Base-by-base conservation (phyloP, 1,284 basidiomycete genomes). In the Anthracocystis walkeri region DNA sequence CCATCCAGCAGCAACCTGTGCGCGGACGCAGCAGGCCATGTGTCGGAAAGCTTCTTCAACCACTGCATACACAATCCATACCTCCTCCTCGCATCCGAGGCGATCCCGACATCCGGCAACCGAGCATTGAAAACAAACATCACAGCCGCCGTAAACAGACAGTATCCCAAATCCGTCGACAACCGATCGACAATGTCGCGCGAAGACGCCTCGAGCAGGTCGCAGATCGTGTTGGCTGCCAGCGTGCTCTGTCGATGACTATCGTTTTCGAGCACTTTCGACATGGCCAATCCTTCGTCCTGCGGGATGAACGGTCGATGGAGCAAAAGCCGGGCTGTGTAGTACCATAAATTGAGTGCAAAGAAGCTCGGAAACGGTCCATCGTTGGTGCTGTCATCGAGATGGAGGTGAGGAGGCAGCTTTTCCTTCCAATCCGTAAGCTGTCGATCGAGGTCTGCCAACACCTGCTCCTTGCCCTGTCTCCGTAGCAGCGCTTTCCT, bases 291-390 rank as follows among this genome's bases (percentile, higher is more conserved):
- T 1, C 76, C 80, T 45, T 79, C 77, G 10, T 81, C 75, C 44
- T 82, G 81, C 31, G 81, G 81, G 52, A 82, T 81, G 55, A 82
- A 82, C 4, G 79, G 77, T 40, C 81, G 75, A 49, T 82, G 79
- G 3, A 82, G 57, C 6, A 82, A 58, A 0, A 82, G 72, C 0
- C 62, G 71, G 3, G 78, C 79, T 3, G 79, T 82, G 27, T 78
- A 74, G 62, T 81, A 77, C 79, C 79, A 80, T n/a, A 78, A 52
- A 29, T 78, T 74, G 21, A 80, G 66, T 7, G 76, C 78, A 29
- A 81, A 75, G 53, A 81, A 78, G 54, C 58, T 65, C 8, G 79
- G 77, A 14, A 79, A 66, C 0, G 79, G 76, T 7, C 71, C 72
- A 21, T 75, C 69, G 38, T 69, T 65, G 48, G 61, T 58, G 49